Percentiles rank a stretch among this genome's conserved stretches.
phyloP scores from a whole-genome alignment of 768 basidiomycete species.

The Collybia nuda region DNA sequence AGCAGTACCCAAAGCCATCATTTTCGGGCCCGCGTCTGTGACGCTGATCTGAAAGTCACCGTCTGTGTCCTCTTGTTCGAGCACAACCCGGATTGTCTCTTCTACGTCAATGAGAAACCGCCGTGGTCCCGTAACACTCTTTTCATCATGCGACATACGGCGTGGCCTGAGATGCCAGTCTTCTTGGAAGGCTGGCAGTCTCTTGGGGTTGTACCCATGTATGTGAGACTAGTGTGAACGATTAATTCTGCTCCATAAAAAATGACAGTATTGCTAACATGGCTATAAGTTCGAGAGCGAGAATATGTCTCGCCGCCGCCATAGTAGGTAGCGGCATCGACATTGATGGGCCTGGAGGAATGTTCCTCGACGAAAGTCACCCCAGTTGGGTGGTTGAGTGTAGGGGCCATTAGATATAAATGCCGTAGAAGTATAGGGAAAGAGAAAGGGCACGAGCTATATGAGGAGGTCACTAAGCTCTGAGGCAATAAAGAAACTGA shows the following conservation, averaged over 20 bases:
- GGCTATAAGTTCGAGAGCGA: constrained; percentile 86
- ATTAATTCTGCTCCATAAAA: constrained; percentile 5
- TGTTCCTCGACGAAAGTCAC: constrained; percentile 69
- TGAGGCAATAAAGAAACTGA: constrained; percentile 3
- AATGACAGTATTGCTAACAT: constrained; percentile 47
- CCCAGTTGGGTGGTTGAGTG: constrained; percentile 60
- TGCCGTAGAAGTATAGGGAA: constrained; percentile 4
- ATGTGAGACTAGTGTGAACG: constrained; percentile 54
- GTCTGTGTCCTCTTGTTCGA: constrained; percentile 98
- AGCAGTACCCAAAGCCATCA: constrained; percentile 93
- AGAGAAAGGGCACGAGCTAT: neutral
- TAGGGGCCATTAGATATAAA: constrained; percentile 56
- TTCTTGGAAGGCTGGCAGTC: constrained; percentile 71
- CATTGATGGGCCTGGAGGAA: constrained; percentile 44
- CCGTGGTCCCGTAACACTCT: constrained; percentile 73
- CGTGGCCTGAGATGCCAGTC: constrained; percentile 73
- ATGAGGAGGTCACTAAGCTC: neutral
- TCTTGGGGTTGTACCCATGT: constrained; percentile 72
- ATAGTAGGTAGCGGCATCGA: constrained; percentile 82
- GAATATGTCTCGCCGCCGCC: constrained; percentile 76
- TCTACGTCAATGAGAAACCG: constrained; percentile 97
- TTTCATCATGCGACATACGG: constrained; percentile 92
- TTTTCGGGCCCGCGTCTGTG: constrained; percentile 95
- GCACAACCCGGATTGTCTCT: constrained; percentile 93
- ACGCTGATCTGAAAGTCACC: constrained; percentile 96